These are phyloP conservation scores for Mycena venus DNA, from an alignment of 768 basidiomycete species.

Conservation along the genomic window DNA sequence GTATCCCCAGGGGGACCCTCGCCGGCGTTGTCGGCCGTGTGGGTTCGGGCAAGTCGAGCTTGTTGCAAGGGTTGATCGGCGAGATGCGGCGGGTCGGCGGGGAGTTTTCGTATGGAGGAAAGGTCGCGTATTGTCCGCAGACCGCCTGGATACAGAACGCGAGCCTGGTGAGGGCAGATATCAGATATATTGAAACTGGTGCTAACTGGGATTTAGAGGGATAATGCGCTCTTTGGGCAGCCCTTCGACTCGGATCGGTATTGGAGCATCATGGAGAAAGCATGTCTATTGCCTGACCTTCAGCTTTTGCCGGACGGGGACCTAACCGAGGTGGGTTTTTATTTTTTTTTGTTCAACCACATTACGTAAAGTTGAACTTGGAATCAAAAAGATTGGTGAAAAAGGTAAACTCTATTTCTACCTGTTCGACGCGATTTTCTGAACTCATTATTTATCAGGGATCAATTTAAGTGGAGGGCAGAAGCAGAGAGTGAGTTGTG, in stretches of 20 bases:
- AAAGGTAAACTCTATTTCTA: conserved; percentile 50
- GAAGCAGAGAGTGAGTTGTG: conserved; percentile 62
- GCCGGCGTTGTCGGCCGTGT: conserved; percentile 78
- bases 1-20: conserved; percentile 68
- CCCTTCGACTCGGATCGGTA: conserved; percentile 75
- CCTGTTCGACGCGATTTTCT: neutral
- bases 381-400: conserved; percentile 66
- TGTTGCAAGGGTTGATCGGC: conserved; percentile 75
- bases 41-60: conserved; percentile 76
- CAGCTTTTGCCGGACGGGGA: conserved; percentile 79
- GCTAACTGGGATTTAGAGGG: conserved; percentile 53
- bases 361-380: conserved; percentile 36
- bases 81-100: conserved; percentile 75
- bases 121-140: conserved; percentile 79
- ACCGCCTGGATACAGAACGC: conserved; percentile 85
- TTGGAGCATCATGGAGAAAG: conserved; percentile 71
- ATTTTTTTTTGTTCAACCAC: neutral
- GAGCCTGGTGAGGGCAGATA: conserved; percentile 58
- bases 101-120: conserved; percentile 69
- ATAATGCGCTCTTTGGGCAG: conserved; percentile 78
- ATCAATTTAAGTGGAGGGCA: conserved; percentile 78
- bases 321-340: conserved; percentile 68
- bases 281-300: conserved; percentile 74
- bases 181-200: neutral
- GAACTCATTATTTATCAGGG: conserved; percentile 36